Evolutionary conservation across 148 eudicot species (phyloP).

Genomic region (Polygonum maritimum): DNA sequence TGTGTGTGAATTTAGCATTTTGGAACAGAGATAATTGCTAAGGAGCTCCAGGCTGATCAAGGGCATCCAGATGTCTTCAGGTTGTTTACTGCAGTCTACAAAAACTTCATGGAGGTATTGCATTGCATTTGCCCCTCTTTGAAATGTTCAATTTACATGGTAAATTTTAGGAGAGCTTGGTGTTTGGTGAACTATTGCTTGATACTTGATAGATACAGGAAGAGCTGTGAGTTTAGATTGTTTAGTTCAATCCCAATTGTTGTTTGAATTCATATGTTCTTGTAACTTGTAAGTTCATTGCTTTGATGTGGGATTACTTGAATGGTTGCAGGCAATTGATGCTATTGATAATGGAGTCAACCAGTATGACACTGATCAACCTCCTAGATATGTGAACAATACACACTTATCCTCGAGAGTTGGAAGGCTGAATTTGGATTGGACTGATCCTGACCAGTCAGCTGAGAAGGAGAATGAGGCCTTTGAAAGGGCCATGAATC

Average conservation of each 20-base stretch:
- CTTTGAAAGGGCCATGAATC: slow-evolving; percentile 62
- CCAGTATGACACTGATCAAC: slow-evolving; percentile 56
- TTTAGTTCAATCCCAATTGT: not conserved
- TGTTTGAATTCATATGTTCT: not conserved
- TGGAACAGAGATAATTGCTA: slow-evolving; percentile 40
- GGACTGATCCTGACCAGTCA: slow-evolving; percentile 91
- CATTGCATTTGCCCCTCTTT: not conserved
- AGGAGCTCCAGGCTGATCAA: slow-evolving; percentile 36
- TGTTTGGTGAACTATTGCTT: not conserved
- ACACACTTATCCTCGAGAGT: slow-evolving; percentile 84
- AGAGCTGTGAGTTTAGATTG: not conserved
- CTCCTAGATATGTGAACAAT: slow-evolving; percentile 72
- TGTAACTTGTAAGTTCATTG: not conserved
- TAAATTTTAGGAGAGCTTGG: not conserved
- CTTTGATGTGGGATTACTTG: not conserved
- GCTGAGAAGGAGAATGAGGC: slow-evolving; percentile 74
- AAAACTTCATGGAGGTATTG: slow-evolving; percentile 38
- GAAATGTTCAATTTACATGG: not conserved
- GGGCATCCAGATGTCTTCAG: slow-evolving; percentile 31
- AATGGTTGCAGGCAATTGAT: slow-evolving; percentile 69
- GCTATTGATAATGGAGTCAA: slow-evolving; percentile 86
- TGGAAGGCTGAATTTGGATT: slow-evolving; percentile 71
- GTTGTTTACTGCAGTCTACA: slow-evolving; percentile 35
- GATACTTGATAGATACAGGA: not conserved
- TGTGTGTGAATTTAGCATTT: slow-evolving; percentile 22